Conservation (phyloP, 164 flowering plant genomes). For the Paratinospora sagittata region DNA sequence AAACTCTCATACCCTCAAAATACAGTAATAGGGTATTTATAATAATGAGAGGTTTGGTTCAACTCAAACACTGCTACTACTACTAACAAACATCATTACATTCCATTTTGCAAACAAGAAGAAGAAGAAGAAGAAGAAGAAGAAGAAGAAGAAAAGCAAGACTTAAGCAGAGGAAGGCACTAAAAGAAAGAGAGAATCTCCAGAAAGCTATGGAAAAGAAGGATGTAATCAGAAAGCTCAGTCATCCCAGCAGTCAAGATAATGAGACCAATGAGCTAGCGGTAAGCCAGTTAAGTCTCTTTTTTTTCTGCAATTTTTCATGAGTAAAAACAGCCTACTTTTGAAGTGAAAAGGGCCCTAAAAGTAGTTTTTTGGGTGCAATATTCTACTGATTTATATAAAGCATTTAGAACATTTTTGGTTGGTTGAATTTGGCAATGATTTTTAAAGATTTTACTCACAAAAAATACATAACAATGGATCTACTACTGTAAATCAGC, state of each 20-base stretch:
- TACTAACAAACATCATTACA: not conserved
- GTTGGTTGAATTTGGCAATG: no score
- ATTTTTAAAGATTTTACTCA: no score
- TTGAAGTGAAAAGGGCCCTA: no score
- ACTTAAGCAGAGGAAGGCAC: not conserved
- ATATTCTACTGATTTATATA: not conserved
- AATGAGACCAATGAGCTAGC: conserved; percentile 18
- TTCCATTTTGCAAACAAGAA: conserved; percentile 5
- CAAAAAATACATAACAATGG: conserved; percentile 14
- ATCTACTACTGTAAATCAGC: conserved; percentile 14
- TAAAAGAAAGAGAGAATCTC: not conserved
- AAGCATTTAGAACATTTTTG: no score
- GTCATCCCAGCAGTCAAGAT: conserved; percentile 17
- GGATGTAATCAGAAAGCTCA: conserved; percentile 13
- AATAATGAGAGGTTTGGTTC: no score
- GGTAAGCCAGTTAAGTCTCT: conserved; percentile 19
- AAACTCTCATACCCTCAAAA: no score
- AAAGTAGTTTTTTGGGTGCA: not conserved
- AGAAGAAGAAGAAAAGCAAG: no score
- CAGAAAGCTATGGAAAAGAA: conserved; percentile 27
- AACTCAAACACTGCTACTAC: no score
- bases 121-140: not conserved
- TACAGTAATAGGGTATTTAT: no score
- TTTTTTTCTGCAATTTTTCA: not conserved
- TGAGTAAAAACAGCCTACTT: not conserved